Conservation (phyloP, 2,329 filamentous ascomycete species). For the Scedosporium apiospermum region DNA sequence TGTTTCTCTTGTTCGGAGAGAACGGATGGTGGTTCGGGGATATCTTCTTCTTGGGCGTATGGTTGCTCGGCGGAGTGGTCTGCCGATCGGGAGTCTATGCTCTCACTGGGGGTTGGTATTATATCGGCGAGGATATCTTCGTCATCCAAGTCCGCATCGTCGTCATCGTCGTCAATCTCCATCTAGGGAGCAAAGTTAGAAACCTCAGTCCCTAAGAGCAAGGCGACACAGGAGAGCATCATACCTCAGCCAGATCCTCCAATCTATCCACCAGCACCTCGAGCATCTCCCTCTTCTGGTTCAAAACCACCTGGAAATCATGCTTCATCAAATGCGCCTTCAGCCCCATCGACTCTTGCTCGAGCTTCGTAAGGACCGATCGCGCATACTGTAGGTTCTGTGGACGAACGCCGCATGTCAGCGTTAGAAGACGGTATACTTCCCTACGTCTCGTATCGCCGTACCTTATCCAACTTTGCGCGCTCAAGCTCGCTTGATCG, state of each 20-base stretch:
- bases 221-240: not conserved
- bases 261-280: slow-evolving; percentile 58
- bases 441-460: not conserved
- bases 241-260: slow-evolving; percentile 58
- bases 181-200: slow-evolving; percentile 1
- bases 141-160: slow-evolving; percentile 39
- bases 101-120: slow-evolving; percentile 45
- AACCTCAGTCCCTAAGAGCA: not conserved
- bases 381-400: slow-evolving; percentile 49
- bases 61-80: slow-evolving; percentile 4
- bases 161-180: slow-evolving; percentile 22
- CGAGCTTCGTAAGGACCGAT: slow-evolving; percentile 31
- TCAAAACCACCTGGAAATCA: slow-evolving; percentile 48
- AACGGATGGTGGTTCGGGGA: slow-evolving; percentile 21
- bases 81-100: slow-evolving; percentile 27
- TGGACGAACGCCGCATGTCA: slow-evolving; percentile 28
- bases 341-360: slow-evolving; percentile 24
- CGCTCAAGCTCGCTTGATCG: slow-evolving; percentile 9
- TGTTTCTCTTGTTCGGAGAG: slow-evolving; percentile 15
- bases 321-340: slow-evolving; percentile 44
- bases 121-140: slow-evolving; percentile 49
- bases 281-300: slow-evolving; percentile 54
- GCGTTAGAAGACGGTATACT: not conserved
- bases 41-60: slow-evolving; percentile 18
- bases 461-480: slow-evolving; percentile 6